Conservation (phyloP, 805 yeast genomes). For the Candida saitoana region DNA sequence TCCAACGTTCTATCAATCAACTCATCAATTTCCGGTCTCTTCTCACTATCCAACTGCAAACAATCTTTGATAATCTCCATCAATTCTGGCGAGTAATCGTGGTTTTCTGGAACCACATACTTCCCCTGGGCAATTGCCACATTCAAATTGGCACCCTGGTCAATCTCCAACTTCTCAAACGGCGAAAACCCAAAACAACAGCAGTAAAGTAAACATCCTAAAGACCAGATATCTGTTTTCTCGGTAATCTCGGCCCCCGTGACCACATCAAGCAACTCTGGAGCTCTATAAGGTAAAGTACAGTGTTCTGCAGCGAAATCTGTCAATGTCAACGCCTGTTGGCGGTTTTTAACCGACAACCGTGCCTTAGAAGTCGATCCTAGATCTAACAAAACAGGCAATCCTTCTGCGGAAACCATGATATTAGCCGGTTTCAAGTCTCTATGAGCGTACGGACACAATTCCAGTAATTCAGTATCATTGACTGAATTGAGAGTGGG, state of each 20-base stretch:
- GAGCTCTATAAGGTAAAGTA: constrained; percentile 84
- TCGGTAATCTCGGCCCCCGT: constrained; percentile 65
- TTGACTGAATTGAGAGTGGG: neutral
- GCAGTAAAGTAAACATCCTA: constrained; percentile 81
- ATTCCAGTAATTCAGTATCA: constrained; percentile 49
- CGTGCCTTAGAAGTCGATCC: constrained; percentile 75
- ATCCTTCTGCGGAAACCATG: constrained; percentile 69
- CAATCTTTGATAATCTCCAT: constrained; percentile 57
- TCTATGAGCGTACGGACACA: constrained; percentile 74
- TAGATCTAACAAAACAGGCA: constrained; percentile 77
- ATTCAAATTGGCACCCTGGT: constrained; percentile 76
- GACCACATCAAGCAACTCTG: constrained; percentile 78
- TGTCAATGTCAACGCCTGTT: constrained; percentile 70
- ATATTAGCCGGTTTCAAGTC: constrained; percentile 89
- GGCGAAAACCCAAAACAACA: constrained; percentile 79
- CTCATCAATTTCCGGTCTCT: constrained; percentile 62
- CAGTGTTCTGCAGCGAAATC: constrained; percentile 83
- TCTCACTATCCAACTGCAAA: constrained; percentile 53
- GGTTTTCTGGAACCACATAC: constrained; percentile 52
- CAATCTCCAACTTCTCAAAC: constrained; percentile 76
- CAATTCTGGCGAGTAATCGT: constrained; percentile 52
- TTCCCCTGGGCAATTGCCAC: constrained; percentile 71
- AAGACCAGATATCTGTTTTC: constrained; percentile 83
- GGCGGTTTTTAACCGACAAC: constrained; percentile 49
- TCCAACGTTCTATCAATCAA: constrained; percentile 50